phyloP scores from a whole-genome alignment of 768 basidiomycete species.

The Mycena indigotica region DNA sequence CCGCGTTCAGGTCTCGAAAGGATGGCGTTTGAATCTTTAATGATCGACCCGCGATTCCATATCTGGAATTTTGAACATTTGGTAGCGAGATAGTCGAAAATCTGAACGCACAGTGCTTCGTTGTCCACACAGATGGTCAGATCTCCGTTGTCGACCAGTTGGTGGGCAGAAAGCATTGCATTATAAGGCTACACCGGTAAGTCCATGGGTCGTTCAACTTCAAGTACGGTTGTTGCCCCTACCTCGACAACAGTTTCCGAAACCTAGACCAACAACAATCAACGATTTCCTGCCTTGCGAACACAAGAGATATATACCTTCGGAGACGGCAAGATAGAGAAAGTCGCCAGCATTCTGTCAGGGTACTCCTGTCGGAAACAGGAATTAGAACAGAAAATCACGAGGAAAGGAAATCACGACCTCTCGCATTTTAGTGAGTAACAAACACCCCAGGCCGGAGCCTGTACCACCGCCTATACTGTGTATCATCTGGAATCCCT shows the following conservation, averaged over 20 bases:
- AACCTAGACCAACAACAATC: constrained; percentile 34
- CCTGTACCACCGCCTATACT: constrained; percentile 93
- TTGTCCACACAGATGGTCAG: constrained; percentile 86
- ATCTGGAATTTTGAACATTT: constrained; percentile 42
- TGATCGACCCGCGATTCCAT: constrained; percentile 68
- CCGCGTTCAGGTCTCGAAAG: constrained; percentile 71
- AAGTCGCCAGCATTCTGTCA: constrained; percentile 58
- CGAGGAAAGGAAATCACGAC: constrained; percentile 6
- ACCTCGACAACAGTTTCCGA: constrained; percentile 67
- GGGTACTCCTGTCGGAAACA: constrained; percentile 46
- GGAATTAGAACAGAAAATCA: constrained; percentile 14
- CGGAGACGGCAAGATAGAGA: constrained; percentile 56
- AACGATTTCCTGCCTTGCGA: neutral
- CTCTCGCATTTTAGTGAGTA: constrained; percentile 82
- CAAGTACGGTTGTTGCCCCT: constrained; percentile 34
- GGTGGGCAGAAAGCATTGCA: constrained; percentile 79
- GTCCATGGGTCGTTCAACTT: no score
- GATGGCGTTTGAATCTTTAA: constrained; percentile 65
- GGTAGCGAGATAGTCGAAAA: neutral
- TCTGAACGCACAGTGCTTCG: constrained; percentile 68
- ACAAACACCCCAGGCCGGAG: constrained; percentile 78
- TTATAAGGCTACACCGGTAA: constrained; percentile 75
- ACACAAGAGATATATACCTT: constrained; percentile 32
- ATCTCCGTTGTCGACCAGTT: constrained; percentile 88
- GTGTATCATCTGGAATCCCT: constrained; percentile 89